Evolutionary conservation across 2,329 filamentous ascomycete genomes (phyloP).

Genomic region (Metarhizium rileyi): DNA sequence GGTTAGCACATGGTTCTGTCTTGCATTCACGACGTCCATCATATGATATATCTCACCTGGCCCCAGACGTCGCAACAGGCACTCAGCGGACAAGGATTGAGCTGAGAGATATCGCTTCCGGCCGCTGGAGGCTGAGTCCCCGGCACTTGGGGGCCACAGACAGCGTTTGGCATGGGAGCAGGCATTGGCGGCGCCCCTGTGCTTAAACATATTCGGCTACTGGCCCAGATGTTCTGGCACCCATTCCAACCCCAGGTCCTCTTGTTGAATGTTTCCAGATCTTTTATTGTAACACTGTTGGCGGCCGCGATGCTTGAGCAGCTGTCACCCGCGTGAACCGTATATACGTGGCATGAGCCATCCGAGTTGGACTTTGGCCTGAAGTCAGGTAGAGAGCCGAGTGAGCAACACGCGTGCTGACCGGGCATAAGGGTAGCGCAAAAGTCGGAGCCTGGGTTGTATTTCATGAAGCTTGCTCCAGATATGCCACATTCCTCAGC

Average conservation of each 20-base stretch:
- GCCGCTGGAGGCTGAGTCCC: slow-evolving; percentile 23
- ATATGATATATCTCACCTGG: too few species aligned
- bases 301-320: slow-evolving; percentile 17
- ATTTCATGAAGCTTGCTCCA: slow-evolving; percentile 14
- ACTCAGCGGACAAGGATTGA: slow-evolving; percentile 38
- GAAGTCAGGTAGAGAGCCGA: slow-evolving; percentile 18
- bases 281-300: background rate
- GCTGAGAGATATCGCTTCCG: slow-evolving; percentile 21
- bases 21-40: too few species aligned
- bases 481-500: slow-evolving; percentile 17
- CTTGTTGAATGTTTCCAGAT: background rate
- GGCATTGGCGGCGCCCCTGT: slow-evolving; percentile 15
- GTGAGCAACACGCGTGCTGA: slow-evolving; percentile 21
- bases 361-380: slow-evolving; percentile 17
- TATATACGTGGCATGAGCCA: slow-evolving; percentile 19
- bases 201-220: background rate
- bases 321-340: slow-evolving; percentile 14
- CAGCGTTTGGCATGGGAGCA: slow-evolving; percentile 13
- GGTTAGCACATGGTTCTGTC: too few species aligned
- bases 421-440: slow-evolving; percentile 18
- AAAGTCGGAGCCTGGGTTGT: slow-evolving; percentile 14
- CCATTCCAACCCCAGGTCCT: background rate
- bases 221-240: background rate
- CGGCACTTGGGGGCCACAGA: slow-evolving; percentile 34
- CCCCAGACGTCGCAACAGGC: slow-evolving; percentile 33